phyloP scores from a whole-genome alignment of 371 early-diverging fungal genomes.

The Umbelopsis sp. region DNA sequence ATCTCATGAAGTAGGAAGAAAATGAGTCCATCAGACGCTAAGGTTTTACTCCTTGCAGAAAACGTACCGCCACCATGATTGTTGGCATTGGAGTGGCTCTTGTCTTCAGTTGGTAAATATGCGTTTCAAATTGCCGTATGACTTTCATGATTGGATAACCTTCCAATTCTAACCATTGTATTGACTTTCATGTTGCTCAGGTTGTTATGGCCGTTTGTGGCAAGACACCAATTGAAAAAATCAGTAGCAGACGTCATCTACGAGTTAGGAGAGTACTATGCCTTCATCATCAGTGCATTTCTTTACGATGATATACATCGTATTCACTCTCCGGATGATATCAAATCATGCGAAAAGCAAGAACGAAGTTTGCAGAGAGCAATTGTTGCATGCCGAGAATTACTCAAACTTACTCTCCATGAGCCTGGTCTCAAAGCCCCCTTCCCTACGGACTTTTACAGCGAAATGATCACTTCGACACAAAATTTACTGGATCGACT shows the following conservation, averaged over 20 bases:
- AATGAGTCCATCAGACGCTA: neutral
- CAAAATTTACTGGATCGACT: slow-evolving; percentile 60
- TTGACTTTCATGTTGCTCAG: slow-evolving; percentile 21
- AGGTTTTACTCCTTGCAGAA: slow-evolving; percentile 32
- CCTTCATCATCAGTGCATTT: slow-evolving; percentile 45
- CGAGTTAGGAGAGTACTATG: slow-evolving; percentile 50
- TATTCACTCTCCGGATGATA: slow-evolving; percentile 33
- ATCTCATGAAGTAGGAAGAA: neutral
- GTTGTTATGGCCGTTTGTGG: slow-evolving; percentile 65
- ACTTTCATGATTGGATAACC: too few relatives aligned
- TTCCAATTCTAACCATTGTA: neutral
- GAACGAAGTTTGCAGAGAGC: slow-evolving; percentile 46
- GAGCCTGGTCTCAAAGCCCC: slow-evolving; percentile 66
- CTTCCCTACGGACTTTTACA: slow-evolving; percentile 60
- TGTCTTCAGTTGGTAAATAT: slow-evolving; percentile 50
- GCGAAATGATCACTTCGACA: slow-evolving; percentile 56
- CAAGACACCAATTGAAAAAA: slow-evolving; percentile 60
- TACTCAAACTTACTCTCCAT: slow-evolving; percentile 56
- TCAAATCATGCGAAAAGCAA: slow-evolving; percentile 40
- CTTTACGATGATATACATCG: slow-evolving; percentile 35
- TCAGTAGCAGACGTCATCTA: slow-evolving; percentile 41
- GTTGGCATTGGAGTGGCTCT: slow-evolving; percentile 60
- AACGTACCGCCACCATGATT: slow-evolving; percentile 55
- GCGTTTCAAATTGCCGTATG: neutral
- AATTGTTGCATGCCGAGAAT: slow-evolving; percentile 42